Evolutionary conservation across 352 stramenopile genomes (phyloP), one percentile per base, ranked within the genome.

Genomic region (Aphanomyces cochlioides): DNA sequence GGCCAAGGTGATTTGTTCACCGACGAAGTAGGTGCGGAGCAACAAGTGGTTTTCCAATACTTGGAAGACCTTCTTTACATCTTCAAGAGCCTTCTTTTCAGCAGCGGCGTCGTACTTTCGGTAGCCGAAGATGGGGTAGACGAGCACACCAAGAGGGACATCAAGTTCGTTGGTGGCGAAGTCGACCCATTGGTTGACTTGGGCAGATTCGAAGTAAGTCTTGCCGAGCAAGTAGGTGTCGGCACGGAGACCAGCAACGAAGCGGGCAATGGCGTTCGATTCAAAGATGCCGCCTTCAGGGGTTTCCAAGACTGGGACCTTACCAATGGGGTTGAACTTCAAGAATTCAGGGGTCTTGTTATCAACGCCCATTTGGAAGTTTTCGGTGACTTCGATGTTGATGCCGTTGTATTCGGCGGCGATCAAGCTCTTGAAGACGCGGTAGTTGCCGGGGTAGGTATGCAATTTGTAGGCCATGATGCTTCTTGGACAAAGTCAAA

Each of bases 111-210:
- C 94, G 78, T 90, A 95, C 50, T 84, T 80, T 72, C 81, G 77
- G 63, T 79, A 90, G 68, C 92, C 92, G 4, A 97, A 77, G 45
- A 98, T 84, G 3, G 94, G 92, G 80, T 96, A 95, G 56, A 96
- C 73, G 84, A 90, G 96, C 47, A 90, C 75, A 69, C 84, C 89
- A 39, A 90, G 80, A 5, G 95, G 88, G 12, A 97, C 78, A 77
- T 98, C 95, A 8, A 98, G 63, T 79, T 98, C 85, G 74, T 96
- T 81, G 28, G 79, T 72, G 43, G 77, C 84, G 77, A 96, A 98
- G 75, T 98, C 95, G n/a, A 98, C 85, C 95, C 95, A 98, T 21
- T 82, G 73, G 75, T 98, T 89, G 40, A 98, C 83, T 78, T 96
- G 84, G 53, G 78, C 92, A 58, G 93, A 89, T 74, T 97, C 87